Conservation (phyloP, 1,284 basidiomycete species). For the Blastosporella zonata region DNA sequence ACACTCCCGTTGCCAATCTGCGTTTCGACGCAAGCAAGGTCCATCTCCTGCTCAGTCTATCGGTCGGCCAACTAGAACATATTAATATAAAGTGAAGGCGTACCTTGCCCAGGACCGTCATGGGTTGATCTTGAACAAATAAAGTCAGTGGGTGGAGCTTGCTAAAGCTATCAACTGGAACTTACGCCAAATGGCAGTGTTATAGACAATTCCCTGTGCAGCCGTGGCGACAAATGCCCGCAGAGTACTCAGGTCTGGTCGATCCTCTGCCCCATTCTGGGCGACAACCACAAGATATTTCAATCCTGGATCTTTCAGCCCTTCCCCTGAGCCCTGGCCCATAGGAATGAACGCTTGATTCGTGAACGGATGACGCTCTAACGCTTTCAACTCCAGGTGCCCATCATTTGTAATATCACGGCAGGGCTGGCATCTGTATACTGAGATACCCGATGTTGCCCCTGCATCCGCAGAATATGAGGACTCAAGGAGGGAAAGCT, state of each 20-base stretch:
- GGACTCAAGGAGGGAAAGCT: slow-evolving; percentile 65
- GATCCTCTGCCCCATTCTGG: slow-evolving; percentile 68
- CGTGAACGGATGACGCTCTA: slow-evolving; percentile 78
- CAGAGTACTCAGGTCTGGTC: slow-evolving; percentile 71
- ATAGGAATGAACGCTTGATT: slow-evolving; percentile 91
- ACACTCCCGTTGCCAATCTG: slow-evolving; percentile 73
- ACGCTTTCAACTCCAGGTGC: slow-evolving; percentile 50
- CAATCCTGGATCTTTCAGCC: slow-evolving; percentile 46
- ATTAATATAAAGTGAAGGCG: slow-evolving; percentile 21
- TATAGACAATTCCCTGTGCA: slow-evolving; percentile 83
- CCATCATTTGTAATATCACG: slow-evolving; percentile 43
- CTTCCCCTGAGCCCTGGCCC: slow-evolving; percentile 53
- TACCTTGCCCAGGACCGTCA: slow-evolving; percentile 76
- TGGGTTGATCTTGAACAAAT: slow-evolving; percentile 66
- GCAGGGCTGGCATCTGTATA: slow-evolving; percentile 70
- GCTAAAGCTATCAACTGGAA: slow-evolving; percentile 21
- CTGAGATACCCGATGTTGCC: slow-evolving; percentile 67
- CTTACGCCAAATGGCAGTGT: slow-evolving; percentile 85
- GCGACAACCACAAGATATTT: slow-evolving; percentile 84
- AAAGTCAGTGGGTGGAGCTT: slow-evolving; percentile 10
- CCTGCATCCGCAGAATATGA: slow-evolving; percentile 56
- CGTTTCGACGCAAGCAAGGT: slow-evolving; percentile 82
- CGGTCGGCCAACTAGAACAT: slow-evolving; percentile 18
- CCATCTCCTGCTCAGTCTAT: slow-evolving; percentile 52
- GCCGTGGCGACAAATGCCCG: slow-evolving; percentile 79